Evolutionary conservation across 2,329 filamentous ascomycete species (phyloP).

Genomic region (Emericellopsis atlantica): DNA sequence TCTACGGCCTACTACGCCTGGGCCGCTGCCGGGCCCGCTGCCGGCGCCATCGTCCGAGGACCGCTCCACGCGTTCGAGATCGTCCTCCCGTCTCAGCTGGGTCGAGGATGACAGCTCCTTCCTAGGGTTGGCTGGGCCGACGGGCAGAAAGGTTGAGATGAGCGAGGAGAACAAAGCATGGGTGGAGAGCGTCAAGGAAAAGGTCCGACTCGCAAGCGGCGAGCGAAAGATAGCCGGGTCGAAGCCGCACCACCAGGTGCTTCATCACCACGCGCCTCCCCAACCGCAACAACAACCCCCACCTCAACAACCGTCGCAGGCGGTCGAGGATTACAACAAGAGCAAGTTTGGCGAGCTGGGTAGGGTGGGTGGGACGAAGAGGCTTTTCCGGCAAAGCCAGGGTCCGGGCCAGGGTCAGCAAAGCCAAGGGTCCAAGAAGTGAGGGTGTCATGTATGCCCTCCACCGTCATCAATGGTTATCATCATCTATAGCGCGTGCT

Average conservation of each 20-base stretch:
- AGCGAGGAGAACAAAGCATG: constrained; percentile 64
- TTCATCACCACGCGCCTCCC: not conserved
- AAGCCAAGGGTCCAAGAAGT: not conserved
- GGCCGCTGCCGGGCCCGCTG: not conserved
- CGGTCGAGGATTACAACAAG: constrained; percentile 6
- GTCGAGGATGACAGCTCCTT: constrained; percentile 44
- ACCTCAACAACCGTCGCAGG: not conserved
- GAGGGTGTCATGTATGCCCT: not conserved
- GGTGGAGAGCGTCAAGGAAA: constrained; percentile 75
- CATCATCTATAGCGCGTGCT: too few species aligned
- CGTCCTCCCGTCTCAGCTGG: constrained; percentile 43
- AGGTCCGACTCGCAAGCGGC: constrained; percentile 59
- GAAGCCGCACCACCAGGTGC: not conserved
- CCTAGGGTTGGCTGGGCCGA: constrained; percentile 60
- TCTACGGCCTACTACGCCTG: constrained; percentile 28
- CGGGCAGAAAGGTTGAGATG: constrained; percentile 49
- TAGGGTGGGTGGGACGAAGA: constrained; percentile 59
- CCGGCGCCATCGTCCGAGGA: constrained; percentile 25
- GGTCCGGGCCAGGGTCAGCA: constrained; percentile 2
- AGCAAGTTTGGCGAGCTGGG: constrained; percentile 56
- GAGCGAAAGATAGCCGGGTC: constrained; percentile 27
- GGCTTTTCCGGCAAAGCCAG: constrained; percentile 46
- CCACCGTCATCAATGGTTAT: too few species aligned
- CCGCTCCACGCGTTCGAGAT: constrained; percentile 21
- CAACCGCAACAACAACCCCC: not conserved